A percentile compares a stretch with the other conserved stretches of the same genome.
Conservation (phyloP, 1,284 basidiomycete genomes). For the Boletus subluridellus region DNA sequence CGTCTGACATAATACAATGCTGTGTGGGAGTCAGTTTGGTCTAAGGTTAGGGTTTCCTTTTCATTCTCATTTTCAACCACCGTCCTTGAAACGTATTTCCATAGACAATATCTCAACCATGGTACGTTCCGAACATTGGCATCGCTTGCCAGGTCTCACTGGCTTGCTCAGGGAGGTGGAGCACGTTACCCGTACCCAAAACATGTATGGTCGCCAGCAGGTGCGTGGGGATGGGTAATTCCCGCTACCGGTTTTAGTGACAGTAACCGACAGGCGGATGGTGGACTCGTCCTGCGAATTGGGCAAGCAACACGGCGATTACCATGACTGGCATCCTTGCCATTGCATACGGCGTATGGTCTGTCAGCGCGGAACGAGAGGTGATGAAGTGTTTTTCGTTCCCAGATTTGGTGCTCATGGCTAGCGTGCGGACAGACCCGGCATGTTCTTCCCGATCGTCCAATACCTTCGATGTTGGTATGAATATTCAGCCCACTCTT, state of each 20-base stretch:
- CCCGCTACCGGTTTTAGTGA: not conserved
- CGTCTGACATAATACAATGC: constrained; percentile 2
- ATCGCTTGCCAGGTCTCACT: not conserved
- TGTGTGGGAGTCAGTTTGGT: not conserved
- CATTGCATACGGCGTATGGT: constrained; percentile 58
- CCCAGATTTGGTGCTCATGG: constrained; percentile 1
- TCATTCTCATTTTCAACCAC: constrained; percentile 5
- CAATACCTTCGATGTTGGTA: constrained; percentile 66
- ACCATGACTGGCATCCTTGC: constrained; percentile 56
- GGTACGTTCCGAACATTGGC: constrained; percentile 4
- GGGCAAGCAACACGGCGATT: constrained; percentile 65
- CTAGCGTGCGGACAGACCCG: constrained; percentile 22
- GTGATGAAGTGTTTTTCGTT: constrained; percentile 37
- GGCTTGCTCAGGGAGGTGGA: constrained; percentile 53
- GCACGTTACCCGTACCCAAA: constrained; percentile 68
- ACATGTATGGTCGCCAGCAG: constrained; percentile 67
- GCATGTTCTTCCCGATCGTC: constrained; percentile 45
- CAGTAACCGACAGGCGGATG: constrained; percentile 53
- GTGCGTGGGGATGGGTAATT: constrained; percentile 32
- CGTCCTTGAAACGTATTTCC: not conserved
- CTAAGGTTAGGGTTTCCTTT: constrained; percentile 16
- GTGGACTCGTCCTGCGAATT: constrained; percentile 71
- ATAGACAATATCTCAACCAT: constrained; percentile 6
- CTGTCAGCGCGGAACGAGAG: constrained; percentile 61
- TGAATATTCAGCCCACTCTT: constrained; percentile 19